Percentiles rank a stretch among this genome's conserved stretches.
phyloP scores from a whole-genome alignment of 2,329 filamentous ascomycete genomes.

The Paraphoma chrysanthemicola region DNA sequence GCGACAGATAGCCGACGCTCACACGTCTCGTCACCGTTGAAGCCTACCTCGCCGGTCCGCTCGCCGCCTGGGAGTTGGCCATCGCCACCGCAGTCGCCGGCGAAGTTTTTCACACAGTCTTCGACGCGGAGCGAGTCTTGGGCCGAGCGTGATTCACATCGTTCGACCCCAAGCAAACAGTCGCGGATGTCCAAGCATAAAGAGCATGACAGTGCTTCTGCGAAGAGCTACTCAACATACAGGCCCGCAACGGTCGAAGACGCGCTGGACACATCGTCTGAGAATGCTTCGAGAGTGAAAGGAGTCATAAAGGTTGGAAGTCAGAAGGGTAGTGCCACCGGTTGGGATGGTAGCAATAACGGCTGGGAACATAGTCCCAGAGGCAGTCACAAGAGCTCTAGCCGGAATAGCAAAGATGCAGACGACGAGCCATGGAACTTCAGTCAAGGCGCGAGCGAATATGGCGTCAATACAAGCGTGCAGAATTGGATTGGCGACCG shows the following conservation, averaged over 20 bases:
- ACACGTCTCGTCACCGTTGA: not conserved
- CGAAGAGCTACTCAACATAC: slow-evolving; percentile 26
- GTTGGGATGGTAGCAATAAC: not conserved
- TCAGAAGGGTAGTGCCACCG: slow-evolving; percentile 1
- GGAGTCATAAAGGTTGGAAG: slow-evolving; percentile 5
- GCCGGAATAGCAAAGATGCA: not conserved
- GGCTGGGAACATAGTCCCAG: not conserved
- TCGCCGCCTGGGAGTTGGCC: slow-evolving; percentile 17
- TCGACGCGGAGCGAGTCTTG: not conserved
- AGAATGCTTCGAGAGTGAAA: slow-evolving; percentile 1
- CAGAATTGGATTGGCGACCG: slow-evolving; percentile 1
- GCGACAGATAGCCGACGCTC: not conserved
- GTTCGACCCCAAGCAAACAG: not conserved
- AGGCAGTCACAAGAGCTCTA: not conserved
- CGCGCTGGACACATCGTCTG: slow-evolving; percentile 13
- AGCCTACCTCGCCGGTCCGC: slow-evolving; percentile 4
- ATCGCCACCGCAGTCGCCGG: slow-evolving; percentile 11
- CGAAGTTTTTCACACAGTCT: not conserved
- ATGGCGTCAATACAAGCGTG: not conserved
- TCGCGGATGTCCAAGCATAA: not conserved
- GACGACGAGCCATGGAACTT: not conserved
- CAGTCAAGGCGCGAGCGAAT: not conserved
- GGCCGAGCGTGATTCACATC: not conserved
- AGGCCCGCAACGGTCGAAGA: slow-evolving; percentile 30
- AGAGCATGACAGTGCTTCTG: slow-evolving; percentile 8